A percentile compares a stretch with the other conserved stretches of the same genome.
phyloP scores from a whole-genome alignment of 129 eudicot species.

The Calendula officinalis region DNA sequence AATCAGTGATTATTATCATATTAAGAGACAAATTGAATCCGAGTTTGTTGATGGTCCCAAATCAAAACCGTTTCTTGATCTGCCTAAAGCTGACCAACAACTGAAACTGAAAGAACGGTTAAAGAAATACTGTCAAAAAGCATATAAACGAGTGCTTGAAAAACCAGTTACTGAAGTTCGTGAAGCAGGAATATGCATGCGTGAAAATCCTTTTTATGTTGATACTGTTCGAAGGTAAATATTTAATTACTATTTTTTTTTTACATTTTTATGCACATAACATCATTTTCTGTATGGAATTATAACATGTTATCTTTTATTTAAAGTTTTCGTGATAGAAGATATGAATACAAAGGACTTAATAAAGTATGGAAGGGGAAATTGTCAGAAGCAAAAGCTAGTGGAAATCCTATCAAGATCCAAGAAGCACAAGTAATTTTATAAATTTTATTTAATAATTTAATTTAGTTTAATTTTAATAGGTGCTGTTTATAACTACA shows the following conservation, averaged over 20 bases:
- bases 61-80: slow-evolving; percentile 76
- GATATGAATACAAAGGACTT: slow-evolving; percentile 97
- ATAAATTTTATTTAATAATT: too few species aligned
- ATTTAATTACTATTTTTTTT: slow-evolving; percentile 13
- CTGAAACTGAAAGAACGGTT: slow-evolving; percentile 86
- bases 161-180: slow-evolving; percentile 85
- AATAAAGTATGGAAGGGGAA: slow-evolving; percentile 99
- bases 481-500: slow-evolving; percentile 9
- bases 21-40: slow-evolving; percentile 98
- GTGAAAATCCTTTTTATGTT: slow-evolving; percentile 96
- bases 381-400: slow-evolving; percentile 90
- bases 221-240: slow-evolving; percentile 97
- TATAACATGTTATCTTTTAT: slow-evolving; percentile 13
- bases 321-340: slow-evolving; percentile 92
- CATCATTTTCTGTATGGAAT: slow-evolving; percentile 6
- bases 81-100: slow-evolving; percentile 90
- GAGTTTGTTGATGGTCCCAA: slow-evolving; percentile 68
- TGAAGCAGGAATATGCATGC: slow-evolving; percentile 99
- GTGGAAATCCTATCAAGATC: slow-evolving; percentile 93
- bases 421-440: slow-evolving; percentile 94
- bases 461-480: too few species aligned
- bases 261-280: slow-evolving; percentile 1
- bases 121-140: slow-evolving; percentile 97
- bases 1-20: slow-evolving; percentile 85
- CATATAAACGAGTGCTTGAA: slow-evolving; percentile 89